Percentiles rank a stretch among this genome's conserved stretches.
phyloP scores from a whole-genome alignment of 208 protist genomes.

The Lotmaria passim region DNA sequence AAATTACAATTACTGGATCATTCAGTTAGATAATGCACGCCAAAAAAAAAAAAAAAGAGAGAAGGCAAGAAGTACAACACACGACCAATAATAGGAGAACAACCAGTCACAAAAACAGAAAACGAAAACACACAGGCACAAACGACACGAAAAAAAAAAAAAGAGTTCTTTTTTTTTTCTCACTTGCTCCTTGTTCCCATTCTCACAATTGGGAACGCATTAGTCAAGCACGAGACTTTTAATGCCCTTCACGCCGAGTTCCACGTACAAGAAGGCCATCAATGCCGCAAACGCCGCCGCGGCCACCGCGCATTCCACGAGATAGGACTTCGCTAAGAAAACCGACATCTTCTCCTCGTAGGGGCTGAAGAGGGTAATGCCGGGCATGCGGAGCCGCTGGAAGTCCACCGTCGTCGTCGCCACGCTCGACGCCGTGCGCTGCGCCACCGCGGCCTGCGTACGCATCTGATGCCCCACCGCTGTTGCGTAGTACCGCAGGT shows the following conservation, averaged over 20 bases:
- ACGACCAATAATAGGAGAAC: too few species aligned
- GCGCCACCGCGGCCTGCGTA: slow-evolving; percentile 29
- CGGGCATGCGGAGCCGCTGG: slow-evolving; percentile 31
- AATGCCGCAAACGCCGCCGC: slow-evolving; percentile 31
- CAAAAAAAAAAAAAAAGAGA: too few species aligned
- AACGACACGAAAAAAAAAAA: background rate
- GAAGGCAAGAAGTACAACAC: too few species aligned
- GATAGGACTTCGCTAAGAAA: slow-evolving; percentile 50
- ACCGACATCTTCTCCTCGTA: slow-evolving; percentile 68
- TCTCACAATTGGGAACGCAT: background rate
- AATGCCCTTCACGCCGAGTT: slow-evolving; percentile 50
- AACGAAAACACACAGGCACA: slow-evolving; percentile 12
- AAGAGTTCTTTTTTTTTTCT: too few species aligned
- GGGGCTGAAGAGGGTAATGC: slow-evolving; percentile 57
- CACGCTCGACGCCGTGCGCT: slow-evolving; percentile 7
- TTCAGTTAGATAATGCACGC: too few species aligned
- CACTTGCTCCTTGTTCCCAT: background rate
- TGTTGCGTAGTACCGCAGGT: slow-evolving; percentile 45
- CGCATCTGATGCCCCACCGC: slow-evolving; percentile 60
- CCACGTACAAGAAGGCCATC: slow-evolving; percentile 47
- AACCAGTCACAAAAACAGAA: too few species aligned
- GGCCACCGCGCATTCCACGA: slow-evolving; percentile 39
- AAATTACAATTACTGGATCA: too few species aligned
- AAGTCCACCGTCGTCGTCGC: slow-evolving; percentile 33
- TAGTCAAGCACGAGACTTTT: slow-evolving; percentile 33